phyloP scores from a whole-genome alignment of 352 stramenopile species.

The Phytophthora ohioensis region DNA sequence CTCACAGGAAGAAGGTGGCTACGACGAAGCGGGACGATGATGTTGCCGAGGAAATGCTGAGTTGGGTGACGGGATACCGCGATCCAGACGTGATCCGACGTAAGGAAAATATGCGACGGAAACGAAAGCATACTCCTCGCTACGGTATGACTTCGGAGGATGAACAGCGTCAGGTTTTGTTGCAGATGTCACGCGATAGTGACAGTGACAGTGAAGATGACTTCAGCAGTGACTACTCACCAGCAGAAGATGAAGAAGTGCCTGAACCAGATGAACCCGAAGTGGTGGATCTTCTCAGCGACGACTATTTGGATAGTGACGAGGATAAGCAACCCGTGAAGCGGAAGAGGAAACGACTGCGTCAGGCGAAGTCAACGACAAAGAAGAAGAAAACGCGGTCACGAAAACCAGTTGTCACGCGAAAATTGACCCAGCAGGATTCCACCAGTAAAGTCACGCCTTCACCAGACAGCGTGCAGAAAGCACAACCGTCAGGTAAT shows the following conservation, averaged over 20 bases:
- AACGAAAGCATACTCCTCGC: slow-evolving; percentile 42
- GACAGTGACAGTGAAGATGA: slow-evolving; percentile 48
- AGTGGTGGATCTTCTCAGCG: slow-evolving; percentile 53
- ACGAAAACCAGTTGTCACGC: slow-evolving; percentile 30
- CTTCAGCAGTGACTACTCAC: slow-evolving; percentile 54
- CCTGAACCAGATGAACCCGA: slow-evolving; percentile 46
- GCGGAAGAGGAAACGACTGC: slow-evolving; percentile 37
- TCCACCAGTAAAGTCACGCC: not conserved
- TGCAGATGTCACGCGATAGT: slow-evolving; percentile 45
- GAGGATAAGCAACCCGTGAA: slow-evolving; percentile 26
- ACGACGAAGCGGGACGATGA: slow-evolving; percentile 33
- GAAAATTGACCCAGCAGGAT: slow-evolving; percentile 24
- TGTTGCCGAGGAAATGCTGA: slow-evolving; percentile 57
- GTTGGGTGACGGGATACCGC: slow-evolving; percentile 63
- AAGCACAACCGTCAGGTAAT: not conserved
- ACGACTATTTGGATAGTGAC: slow-evolving; percentile 57
- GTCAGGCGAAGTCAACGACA: slow-evolving; percentile 15
- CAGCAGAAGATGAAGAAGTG: slow-evolving; percentile 46
- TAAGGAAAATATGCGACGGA: slow-evolving; percentile 62
- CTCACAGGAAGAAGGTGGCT: slow-evolving; percentile 26
- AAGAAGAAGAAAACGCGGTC: slow-evolving; percentile 40
- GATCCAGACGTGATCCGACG: slow-evolving; percentile 65
- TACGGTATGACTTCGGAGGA: slow-evolving; percentile 55
- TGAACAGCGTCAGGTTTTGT: slow-evolving; percentile 47
- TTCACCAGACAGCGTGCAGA: not conserved